Conservation (phyloP, 2,329 filamentous ascomycete species). For the Pyrenophora graminea region DNA sequence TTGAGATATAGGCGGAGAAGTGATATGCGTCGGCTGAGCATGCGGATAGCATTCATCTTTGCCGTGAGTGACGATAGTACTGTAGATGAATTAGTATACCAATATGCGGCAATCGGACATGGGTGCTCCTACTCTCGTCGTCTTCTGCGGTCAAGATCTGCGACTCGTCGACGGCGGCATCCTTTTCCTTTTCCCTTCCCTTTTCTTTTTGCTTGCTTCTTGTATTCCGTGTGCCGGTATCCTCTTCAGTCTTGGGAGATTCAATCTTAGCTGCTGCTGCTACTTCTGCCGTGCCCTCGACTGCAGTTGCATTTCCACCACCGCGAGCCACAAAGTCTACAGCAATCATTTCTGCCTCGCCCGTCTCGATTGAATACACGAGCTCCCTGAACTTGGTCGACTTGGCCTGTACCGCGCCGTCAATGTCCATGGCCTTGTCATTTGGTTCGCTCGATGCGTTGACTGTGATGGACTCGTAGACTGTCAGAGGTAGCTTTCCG, state of each 20-base stretch:
- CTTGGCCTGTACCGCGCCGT: constrained; percentile 59
- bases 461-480: constrained; percentile 76
- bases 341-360: constrained; percentile 96
- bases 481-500: constrained; percentile 82
- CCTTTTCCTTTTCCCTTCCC: constrained; percentile 44
- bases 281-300: constrained; percentile 39
- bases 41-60: constrained; percentile 91
- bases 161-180: constrained; percentile 41
- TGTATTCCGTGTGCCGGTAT: constrained; percentile 55
- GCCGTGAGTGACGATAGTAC: constrained; percentile 73
- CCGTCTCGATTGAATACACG: constrained; percentile 86
- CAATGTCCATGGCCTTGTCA: constrained; percentile 60
- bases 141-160: constrained; percentile 61
- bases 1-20: constrained; percentile 71
- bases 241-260: constrained; percentile 45
- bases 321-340: constrained; percentile 90
- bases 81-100: constrained; percentile 29
- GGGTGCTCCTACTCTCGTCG: constrained; percentile 60
- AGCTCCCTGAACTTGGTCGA: constrained; percentile 78
- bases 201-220: constrained; percentile 58
- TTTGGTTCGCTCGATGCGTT: constrained; percentile 38
- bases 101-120: background rate
- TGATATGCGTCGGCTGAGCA: constrained; percentile 69
- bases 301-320: constrained; percentile 75
- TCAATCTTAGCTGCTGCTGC: constrained; percentile 16